Evolutionary conservation across 805 yeast genomes (phyloP), one percentile per base, ranked within the genome.

Genomic region (Candida multigemmis): DNA sequence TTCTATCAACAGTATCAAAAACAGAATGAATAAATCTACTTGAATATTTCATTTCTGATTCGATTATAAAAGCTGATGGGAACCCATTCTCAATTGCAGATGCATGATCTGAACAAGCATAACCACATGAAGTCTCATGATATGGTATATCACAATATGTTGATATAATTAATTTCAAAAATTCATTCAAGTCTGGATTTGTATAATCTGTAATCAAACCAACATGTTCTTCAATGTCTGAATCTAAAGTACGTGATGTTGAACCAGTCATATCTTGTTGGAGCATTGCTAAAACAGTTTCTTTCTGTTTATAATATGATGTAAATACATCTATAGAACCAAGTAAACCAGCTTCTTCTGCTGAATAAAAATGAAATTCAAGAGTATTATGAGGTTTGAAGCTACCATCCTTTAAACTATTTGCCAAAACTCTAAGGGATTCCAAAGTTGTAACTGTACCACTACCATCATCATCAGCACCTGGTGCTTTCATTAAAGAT

Each of bases 211-310:
- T 69, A 32, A 86, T 73, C 23, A 89, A 63, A n/a, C 96, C 96
- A 41, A 87, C 67, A 48, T 74, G 75, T 22, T 72, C 85, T 50
- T 60, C 74, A 40, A 48, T 57, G 31, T 67, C 78, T 16, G 37
- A 54, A 36, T 65, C 71, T 21, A 54, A 45, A 21, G 76, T 57
- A 22, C 65, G 68, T 18, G 63, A 60, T 3, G 77, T 69, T 45
- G 64, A 84, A 0, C 95, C 96, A 3, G 94, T 81, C 94, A 87
- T 87, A 49, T 89, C 98, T 49, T 85, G 94, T 53, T 89, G 96
- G 21, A 89, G 60, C 91, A 86, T 79, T 4, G 87, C 86, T 16
- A 75, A 68, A 13, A 89, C 85, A 6, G 65, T 57, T 16, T 60
- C 56, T n/a, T 59, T 42, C 11, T 47, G 40, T 7, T 56, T 46